These are phyloP conservation scores for Hygrocybe punicea DNA, from an alignment of 768 basidiomycete species.

Conservation along the genomic window DNA sequence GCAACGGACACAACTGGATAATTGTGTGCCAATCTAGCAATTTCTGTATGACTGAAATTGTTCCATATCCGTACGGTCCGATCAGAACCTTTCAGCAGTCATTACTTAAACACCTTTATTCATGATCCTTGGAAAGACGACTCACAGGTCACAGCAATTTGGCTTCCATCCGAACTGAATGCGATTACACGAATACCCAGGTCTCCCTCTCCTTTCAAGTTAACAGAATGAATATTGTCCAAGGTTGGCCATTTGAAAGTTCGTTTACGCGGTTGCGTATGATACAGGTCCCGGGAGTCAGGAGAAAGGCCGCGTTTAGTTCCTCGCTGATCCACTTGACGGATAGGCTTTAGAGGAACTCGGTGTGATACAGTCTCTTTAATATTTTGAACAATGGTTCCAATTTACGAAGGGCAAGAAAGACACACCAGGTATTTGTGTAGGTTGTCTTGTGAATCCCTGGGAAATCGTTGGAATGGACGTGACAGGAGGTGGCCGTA, in stretches of 20 bases:
- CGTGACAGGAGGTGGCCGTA: neutral
- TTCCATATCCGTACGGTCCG: constrained; percentile 63
- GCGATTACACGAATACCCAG: constrained; percentile 46
- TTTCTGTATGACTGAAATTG: constrained; percentile 45
- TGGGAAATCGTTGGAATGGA: neutral
- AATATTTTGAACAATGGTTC: too few species aligned
- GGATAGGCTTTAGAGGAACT: constrained; percentile 25
- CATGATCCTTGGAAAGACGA: constrained; percentile 10
- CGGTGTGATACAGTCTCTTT: neutral
- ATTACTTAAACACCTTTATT: constrained; percentile 3
- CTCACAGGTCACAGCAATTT: constrained; percentile 59
- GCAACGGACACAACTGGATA: constrained; percentile 46
- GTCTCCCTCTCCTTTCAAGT: constrained; percentile 44
- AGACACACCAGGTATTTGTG: too few species aligned
- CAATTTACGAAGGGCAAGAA: too few species aligned
- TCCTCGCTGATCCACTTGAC: constrained; percentile 41
- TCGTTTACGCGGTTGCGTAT: constrained; percentile 25
- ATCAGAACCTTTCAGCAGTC: constrained; percentile 46
- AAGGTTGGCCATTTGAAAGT: constrained; percentile 49
- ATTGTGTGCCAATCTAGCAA: constrained; percentile 55
- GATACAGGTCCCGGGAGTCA: constrained; percentile 5
- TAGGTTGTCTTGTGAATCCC: too few species aligned
- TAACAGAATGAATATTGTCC: constrained; percentile 34
- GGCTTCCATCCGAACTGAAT: constrained; percentile 52
- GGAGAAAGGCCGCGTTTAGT: constrained; percentile 10